phyloP scores from a whole-genome alignment of 176 grass and related monocot genomes.

The Pharus latifolius region DNA sequence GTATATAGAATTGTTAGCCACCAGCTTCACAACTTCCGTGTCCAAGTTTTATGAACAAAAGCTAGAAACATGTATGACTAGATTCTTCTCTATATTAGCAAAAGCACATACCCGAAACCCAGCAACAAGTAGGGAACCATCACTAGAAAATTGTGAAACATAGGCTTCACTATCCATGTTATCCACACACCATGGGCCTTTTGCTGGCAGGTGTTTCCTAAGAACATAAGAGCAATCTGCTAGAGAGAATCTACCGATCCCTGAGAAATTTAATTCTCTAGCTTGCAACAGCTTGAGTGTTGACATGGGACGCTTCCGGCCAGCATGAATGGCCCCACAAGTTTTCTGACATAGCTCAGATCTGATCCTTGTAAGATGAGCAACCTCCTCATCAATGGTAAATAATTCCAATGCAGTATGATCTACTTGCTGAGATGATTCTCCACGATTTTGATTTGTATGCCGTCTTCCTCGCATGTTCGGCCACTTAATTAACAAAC shows the following conservation, averaged over 20 bases:
- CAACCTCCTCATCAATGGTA: constrained; percentile 39
- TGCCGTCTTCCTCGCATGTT: constrained; percentile 27
- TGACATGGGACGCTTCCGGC: constrained; percentile 17
- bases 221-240: constrained; percentile 51
- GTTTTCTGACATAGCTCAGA: constrained; percentile 35
- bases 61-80: background rate
- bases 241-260: constrained; percentile 36
- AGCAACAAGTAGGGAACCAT: constrained; percentile 67
- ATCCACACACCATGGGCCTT: constrained; percentile 36
- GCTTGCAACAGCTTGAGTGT: constrained; percentile 45
- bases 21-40: background rate
- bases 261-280: constrained; percentile 42
- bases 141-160: constrained; percentile 69
- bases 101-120: constrained; percentile 53
- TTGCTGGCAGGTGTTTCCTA: constrained; percentile 36
- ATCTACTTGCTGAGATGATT: constrained; percentile 9
- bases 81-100: background rate
- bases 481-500: background rate
- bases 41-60: background rate
- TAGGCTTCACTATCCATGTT: constrained; percentile 71
- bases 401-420: constrained; percentile 31
- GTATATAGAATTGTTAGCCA: constrained; percentile 5
- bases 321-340: background rate
- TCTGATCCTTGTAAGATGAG: constrained; percentile 48
- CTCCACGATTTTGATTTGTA: background rate